Percentiles rank a stretch among this genome's conserved stretches.
phyloP scores from a whole-genome alignment of 129 eudicot genomes.

The Saussurea involucrata region DNA sequence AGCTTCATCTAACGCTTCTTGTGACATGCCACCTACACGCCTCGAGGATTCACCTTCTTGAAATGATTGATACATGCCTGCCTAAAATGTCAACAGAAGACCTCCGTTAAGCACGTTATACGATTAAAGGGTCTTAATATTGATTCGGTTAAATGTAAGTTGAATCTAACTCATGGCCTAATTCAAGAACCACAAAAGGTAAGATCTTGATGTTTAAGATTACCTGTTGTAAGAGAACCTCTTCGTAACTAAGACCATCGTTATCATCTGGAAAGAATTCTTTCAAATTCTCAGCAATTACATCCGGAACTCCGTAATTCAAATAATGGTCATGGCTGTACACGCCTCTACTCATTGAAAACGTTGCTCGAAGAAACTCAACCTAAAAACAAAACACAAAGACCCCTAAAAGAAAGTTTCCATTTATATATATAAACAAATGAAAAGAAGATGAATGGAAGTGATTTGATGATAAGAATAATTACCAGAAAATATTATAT shows the following conservation, averaged over 20 bases:
- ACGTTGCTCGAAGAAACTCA: neutral
- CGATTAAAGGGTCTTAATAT: neutral
- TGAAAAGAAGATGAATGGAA: neutral
- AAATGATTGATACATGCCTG: constrained; percentile 54
- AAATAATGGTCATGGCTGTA: constrained; percentile 36
- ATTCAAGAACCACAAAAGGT: neutral
- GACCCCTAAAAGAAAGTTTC: constrained; percentile 11
- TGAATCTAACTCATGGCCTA: neutral
- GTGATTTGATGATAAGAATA: constrained; percentile 1
- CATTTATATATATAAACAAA: neutral
- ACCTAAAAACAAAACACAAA: neutral
- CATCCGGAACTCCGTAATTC: constrained; percentile 38
- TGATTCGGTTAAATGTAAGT: neutral
- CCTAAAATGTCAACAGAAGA: constrained; percentile 35
- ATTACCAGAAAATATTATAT: constrained; percentile 2
- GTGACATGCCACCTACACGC: constrained; percentile 38
- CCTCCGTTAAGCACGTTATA: neutral
- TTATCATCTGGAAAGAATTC: constrained; percentile 51
- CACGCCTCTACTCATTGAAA: constrained; percentile 37
- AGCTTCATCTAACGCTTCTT: constrained; percentile 79
- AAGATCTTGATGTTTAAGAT: neutral
- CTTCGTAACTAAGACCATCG: constrained; percentile 70
- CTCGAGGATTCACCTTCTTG: constrained; percentile 60
- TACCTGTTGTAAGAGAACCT: constrained; percentile 75
- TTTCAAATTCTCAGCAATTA: constrained; percentile 51